These are phyloP conservation scores for Parascedosporium putredinis DNA, from an alignment of 2,329 filamentous ascomycete genomes.

Conservation along the genomic window DNA sequence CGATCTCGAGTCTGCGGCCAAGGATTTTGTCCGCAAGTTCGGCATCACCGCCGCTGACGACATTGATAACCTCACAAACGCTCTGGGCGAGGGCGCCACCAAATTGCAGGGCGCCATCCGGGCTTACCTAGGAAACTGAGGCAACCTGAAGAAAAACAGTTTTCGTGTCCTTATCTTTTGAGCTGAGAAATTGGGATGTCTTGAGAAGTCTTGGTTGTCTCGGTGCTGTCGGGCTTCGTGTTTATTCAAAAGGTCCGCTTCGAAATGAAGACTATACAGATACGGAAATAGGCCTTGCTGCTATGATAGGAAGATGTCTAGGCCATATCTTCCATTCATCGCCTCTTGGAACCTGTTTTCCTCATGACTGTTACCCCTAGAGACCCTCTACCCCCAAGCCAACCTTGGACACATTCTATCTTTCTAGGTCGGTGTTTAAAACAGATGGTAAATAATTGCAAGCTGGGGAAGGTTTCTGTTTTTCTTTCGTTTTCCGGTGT, in stretches of 20 bases:
- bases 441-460: too few species aligned
- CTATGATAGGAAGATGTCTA: too few species aligned
- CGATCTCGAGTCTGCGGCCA: conserved; percentile 84
- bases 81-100: conserved; percentile 75
- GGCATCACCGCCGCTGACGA: conserved; percentile 94
- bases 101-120: conserved; percentile 70
- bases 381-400: too few species aligned
- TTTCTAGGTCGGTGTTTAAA: too few species aligned
- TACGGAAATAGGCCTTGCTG: too few species aligned
- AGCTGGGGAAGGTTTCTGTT: too few species aligned
- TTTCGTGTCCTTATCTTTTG: conserved; percentile 5
- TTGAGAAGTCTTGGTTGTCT: neutral
- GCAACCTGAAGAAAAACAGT: conserved; percentile 19
- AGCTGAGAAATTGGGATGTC: neutral
- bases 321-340: too few species aligned
- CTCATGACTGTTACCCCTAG: too few species aligned
- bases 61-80: conserved; percentile 75
- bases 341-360: too few species aligned
- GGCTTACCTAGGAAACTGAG: conserved; percentile 50
- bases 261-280: too few species aligned
- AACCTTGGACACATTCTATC: too few species aligned
- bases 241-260: neutral
- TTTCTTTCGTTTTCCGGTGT: too few species aligned
- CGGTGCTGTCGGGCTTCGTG: neutral
- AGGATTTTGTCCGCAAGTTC: conserved; percentile 91